A percentile compares a stretch with the other conserved stretches of the same genome.
Evolutionary conservation across 306 rosid genomes (phyloP).

Genomic region (Medicago ruthenica): DNA sequence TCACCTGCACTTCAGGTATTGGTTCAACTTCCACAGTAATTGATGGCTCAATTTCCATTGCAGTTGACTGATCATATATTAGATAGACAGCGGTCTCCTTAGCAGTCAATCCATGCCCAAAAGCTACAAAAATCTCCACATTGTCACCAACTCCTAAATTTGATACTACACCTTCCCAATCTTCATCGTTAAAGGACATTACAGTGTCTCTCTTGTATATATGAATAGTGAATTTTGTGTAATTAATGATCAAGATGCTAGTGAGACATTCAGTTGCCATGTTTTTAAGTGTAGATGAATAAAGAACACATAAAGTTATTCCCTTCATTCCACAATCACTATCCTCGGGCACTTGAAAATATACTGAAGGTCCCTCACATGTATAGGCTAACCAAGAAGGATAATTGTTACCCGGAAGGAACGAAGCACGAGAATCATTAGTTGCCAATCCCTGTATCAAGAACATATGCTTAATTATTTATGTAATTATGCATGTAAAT

Average conservation of each 20-base stretch:
- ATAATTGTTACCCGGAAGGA: slow-evolving; percentile 37
- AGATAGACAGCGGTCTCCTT: slow-evolving; percentile 37
- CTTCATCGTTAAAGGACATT: slow-evolving; percentile 34
- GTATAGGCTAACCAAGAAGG: slow-evolving; percentile 38
- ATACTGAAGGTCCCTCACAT: slow-evolving; percentile 5
- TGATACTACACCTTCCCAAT: slow-evolving; percentile 31
- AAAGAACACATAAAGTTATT: slow-evolving; percentile 30
- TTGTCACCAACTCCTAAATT: slow-evolving; percentile 20
- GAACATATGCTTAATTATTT: neutral
- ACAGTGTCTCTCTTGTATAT: slow-evolving; percentile 30
- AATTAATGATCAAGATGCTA: slow-evolving; percentile 24
- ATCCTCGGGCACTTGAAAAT: slow-evolving; percentile 24
- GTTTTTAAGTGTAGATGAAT: slow-evolving; percentile 14
- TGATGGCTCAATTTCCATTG: neutral
- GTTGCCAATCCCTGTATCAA: slow-evolving; percentile 18
- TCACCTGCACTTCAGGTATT: neutral
- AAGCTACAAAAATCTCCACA: slow-evolving; percentile 32
- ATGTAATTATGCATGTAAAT: neutral
- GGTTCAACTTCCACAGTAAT: neutral
- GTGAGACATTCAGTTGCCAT: slow-evolving; percentile 2
- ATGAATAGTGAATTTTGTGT: slow-evolving; percentile 32
- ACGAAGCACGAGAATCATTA: neutral
- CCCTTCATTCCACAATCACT: slow-evolving; percentile 20
- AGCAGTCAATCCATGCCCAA: slow-evolving; percentile 4
- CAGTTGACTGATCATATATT: slow-evolving; percentile 1